These are phyloP conservation scores for Gomphus bonarii DNA, from an alignment of 1,284 basidiomycete species.

Conservation along the genomic window DNA sequence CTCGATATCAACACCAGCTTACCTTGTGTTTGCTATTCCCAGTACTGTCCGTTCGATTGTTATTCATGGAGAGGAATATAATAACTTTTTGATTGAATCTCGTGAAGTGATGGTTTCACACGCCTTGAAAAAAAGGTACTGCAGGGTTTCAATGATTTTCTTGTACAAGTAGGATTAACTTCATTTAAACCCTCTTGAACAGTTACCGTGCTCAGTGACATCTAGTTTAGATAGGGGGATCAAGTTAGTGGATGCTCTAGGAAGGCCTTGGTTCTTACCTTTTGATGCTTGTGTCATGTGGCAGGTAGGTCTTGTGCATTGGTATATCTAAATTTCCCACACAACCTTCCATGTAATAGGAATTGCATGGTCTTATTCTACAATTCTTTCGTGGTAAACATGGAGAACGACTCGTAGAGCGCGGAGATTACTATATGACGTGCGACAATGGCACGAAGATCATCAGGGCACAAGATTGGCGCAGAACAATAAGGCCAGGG, in stretches of 20 bases:
- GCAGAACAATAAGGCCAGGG: background rate
- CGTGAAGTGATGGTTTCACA: background rate
- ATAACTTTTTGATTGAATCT: background rate
- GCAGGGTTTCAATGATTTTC: background rate
- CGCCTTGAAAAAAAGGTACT: background rate
- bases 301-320: background rate
- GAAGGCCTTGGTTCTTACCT: background rate
- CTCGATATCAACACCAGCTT: background rate
- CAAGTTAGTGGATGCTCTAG: background rate
- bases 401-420: background rate
- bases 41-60: background rate
- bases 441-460: background rate
- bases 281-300: background rate
- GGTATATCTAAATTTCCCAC: background rate
- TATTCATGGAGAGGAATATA: background rate
- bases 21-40: background rate
- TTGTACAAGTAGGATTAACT: background rate
- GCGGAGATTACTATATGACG: background rate
- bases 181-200: background rate
- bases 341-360: background rate
- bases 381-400: background rate
- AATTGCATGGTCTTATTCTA: background rate
- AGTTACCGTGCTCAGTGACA: background rate
- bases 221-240: background rate
- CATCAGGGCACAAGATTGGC: background rate